Evolutionary conservation across 768 basidiomycete species (phyloP), one percentile per base, ranked within the genome.

Genomic region (Phylloporus rhodoxanthus): DNA sequence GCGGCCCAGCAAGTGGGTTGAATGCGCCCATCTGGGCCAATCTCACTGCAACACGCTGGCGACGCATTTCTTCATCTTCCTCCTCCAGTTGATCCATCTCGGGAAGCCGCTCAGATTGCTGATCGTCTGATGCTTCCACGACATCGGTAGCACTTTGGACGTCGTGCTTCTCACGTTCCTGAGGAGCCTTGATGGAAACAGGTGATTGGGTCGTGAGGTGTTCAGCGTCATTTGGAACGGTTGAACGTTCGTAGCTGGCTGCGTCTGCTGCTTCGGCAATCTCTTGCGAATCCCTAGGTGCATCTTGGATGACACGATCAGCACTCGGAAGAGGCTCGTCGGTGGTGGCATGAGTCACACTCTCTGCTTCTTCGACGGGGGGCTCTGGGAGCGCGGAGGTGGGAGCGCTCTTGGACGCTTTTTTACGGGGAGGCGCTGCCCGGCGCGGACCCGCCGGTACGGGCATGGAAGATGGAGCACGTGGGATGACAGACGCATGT

Each of bases 361-460:
- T 15, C 17, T 51, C 55, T 21, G 44, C 52, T 20, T 57, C 56
- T 14, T 61, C 56, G 0, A 52, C 30, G 9, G 70, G 66, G 36
- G 56, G 66, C 33, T 68, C 62, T 4, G 66, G 49, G 33, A 65
- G 55, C 17, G 54, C 49, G 19, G 48, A 10, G 2, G 75, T 67
- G 10, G 75, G 67, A n/a, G 73, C 69, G 1, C 79, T 75, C 63
- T 80, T 84, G 41, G 70, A 70, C 5, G 73, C 61, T 59, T 86
- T 85, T 68, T 75, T 82, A 36, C 88, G 74, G 8, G 90, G 89
- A 42, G 86, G 87, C 3, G 75, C 88, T 21, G 86, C 76, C 5
- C 89, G 78, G 38, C 85, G 80, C 37, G 89, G 88, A 15, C 73
- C 82, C 13, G 79, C 76, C 13, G 88, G 87, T 4, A 87, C 73